Conservation (phyloP, 352 stramenopile genomes). For the Phytopythium montanum region DNA sequence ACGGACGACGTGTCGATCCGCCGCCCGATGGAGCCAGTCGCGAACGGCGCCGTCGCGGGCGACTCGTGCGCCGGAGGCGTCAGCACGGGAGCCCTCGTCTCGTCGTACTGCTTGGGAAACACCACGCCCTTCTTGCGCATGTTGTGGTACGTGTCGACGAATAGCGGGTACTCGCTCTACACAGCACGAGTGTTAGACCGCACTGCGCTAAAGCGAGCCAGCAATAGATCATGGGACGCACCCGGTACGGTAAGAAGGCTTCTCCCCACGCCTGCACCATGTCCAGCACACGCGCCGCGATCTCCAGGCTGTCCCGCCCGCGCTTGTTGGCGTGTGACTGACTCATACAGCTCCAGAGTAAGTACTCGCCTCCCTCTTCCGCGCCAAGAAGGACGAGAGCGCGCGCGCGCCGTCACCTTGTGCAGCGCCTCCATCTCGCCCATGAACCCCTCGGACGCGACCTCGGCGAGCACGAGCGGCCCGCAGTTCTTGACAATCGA, state of each 20-base stretch:
- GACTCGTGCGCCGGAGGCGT: conserved; percentile 21
- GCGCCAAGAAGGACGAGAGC: background rate
- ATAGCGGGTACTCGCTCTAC: conserved; percentile 67
- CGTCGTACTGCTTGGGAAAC: conserved; percentile 78
- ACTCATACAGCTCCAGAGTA: background rate
- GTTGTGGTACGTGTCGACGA: conserved; percentile 83
- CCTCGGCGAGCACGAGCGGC: conserved; percentile 61
- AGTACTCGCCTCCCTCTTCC: too few species aligned
- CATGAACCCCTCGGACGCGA: conserved; percentile 70
- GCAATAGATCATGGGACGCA: conserved; percentile 7
- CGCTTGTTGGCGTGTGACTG: conserved; percentile 60
- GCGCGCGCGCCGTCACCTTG: conserved; percentile 26
- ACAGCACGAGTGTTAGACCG: background rate
- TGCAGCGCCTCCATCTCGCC: conserved; percentile 68
- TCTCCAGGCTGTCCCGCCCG: conserved; percentile 72
- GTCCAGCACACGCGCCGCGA: conserved; percentile 58
- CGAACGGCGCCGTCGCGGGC: conserved; percentile 10
- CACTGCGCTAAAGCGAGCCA: background rate
- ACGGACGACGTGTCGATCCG: conserved; percentile 40
- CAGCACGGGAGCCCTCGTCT: conserved; percentile 56
- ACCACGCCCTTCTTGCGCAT: conserved; percentile 75
- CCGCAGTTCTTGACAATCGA: conserved; percentile 79
- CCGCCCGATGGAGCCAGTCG: conserved; percentile 1
- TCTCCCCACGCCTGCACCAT: conserved; percentile 81
- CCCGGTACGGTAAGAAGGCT: conserved; percentile 64